Percentiles rank a stretch among this genome's conserved stretches.
Conservation (phyloP, 2,329 filamentous ascomycete species). For the Xylaria polymorpha region DNA sequence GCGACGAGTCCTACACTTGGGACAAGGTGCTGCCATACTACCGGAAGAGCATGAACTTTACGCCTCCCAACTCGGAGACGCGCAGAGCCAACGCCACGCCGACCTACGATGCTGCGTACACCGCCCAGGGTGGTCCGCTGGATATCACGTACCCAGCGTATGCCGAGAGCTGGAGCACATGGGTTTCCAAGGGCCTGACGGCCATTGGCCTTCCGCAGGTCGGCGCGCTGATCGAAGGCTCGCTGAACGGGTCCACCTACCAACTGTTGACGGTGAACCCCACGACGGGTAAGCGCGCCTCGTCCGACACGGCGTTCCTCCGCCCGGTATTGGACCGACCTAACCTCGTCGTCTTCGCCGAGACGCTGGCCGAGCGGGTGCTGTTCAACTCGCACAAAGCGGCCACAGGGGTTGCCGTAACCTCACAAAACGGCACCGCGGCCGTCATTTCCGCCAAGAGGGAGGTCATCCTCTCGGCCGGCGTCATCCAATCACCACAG, state of each 20-base stretch:
- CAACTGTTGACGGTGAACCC: neutral
- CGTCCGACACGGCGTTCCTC: constrained; percentile 16
- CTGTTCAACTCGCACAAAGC: constrained; percentile 56
- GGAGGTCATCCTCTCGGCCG: constrained; percentile 24
- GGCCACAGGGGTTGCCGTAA: constrained; percentile 44
- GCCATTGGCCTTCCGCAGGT: neutral
- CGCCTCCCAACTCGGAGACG: neutral
- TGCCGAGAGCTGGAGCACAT: constrained; percentile 9
- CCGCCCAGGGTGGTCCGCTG: constrained; percentile 6
- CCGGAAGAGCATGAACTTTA: constrained; percentile 9
- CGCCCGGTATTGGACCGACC: neutral
- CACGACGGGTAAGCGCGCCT: neutral
- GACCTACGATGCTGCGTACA: neutral
- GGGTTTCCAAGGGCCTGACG: neutral
- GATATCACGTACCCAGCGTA: constrained; percentile 2
- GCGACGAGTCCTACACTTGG: constrained; percentile 18
- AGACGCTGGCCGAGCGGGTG: constrained; percentile 50
- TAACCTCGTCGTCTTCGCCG: neutral
- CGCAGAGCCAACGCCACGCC: constrained; percentile 18
- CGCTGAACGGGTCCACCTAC: constrained; percentile 7
- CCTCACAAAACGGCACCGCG: constrained; percentile 36
- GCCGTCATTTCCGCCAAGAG: constrained; percentile 41
- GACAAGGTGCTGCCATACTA: constrained; percentile 23
- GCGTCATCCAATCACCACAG: constrained; percentile 11
- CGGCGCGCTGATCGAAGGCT: neutral